These are phyloP conservation scores for Zoysia pacifica DNA, from an alignment of 176 grass and related monocot genomes.

Conservation along the genomic window DNA sequence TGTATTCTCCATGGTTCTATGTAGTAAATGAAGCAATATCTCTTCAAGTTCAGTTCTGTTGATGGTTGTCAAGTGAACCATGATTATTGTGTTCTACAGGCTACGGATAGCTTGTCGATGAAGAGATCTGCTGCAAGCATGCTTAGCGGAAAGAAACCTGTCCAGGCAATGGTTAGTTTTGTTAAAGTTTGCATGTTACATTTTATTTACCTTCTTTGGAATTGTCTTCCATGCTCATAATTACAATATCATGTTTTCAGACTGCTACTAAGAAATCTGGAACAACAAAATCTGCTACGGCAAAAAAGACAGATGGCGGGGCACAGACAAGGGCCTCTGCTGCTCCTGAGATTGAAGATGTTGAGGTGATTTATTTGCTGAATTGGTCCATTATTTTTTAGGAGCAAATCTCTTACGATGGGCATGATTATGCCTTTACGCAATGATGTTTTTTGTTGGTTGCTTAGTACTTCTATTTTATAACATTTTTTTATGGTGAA, in stretches of 20 bases:
- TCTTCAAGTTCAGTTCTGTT: not conserved
- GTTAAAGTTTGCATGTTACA: constrained; percentile 14
- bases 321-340: constrained; percentile 62
- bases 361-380: constrained; percentile 74
- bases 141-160: constrained; percentile 89
- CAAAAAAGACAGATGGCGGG: constrained; percentile 79
- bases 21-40: not conserved
- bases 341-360: constrained; percentile 67
- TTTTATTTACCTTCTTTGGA: constrained; percentile 21
- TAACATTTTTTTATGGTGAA: too few relatives aligned
- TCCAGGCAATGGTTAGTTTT: constrained; percentile 56
- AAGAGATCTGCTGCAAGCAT: constrained; percentile 98
- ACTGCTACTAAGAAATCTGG: constrained; percentile 70
- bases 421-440: not conserved
- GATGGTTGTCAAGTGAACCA: constrained; percentile 2
- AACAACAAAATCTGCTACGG: constrained; percentile 50
- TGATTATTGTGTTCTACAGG: constrained; percentile 47
- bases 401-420: not conserved
- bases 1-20: not conserved
- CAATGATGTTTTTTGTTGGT: not conserved
- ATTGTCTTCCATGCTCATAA: constrained; percentile 26
- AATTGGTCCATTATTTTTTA: constrained; percentile 11
- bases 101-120: constrained; percentile 60
- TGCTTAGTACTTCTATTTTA: not conserved
- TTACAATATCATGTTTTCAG: constrained; percentile 39